Evolutionary conservation across 139 green algal species (phyloP).

Genomic region (Chlamydomonas schloesseri): DNA sequence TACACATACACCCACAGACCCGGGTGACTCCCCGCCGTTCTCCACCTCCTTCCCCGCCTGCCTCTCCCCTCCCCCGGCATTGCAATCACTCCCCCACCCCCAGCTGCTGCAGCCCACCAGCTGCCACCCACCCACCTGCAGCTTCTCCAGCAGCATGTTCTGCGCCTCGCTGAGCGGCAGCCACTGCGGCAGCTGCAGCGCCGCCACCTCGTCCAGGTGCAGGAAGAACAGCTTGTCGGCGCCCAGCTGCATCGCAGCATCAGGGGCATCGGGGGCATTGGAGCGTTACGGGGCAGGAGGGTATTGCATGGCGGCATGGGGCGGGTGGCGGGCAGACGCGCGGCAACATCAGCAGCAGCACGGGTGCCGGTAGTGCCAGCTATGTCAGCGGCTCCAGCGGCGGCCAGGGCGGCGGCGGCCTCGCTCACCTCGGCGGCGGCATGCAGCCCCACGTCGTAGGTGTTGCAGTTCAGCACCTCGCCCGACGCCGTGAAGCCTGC

Average conservation of each 20-base stretch:
- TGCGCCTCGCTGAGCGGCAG: constrained; percentile 83
- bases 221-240: constrained; percentile 97
- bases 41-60: no score
- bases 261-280: background rate
- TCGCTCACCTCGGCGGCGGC: constrained; percentile 31
- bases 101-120: no score
- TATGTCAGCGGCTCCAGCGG: no score
- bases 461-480: constrained; percentile 97
- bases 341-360: no score
- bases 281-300: no score
- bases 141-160: constrained; percentile 67
- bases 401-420: no score
- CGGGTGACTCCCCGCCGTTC: no score
- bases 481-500: constrained; percentile 78
- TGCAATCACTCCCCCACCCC: no score
- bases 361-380: no score
- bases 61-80: background rate
- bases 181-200: constrained; percentile 81
- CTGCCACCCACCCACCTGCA: constrained; percentile 45
- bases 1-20: no score
- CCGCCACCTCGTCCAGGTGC: constrained; percentile 70
- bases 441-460: constrained; percentile 87
- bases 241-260: constrained; percentile 73
- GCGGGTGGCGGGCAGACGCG: no score
- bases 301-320: no score